Evolutionary conservation across 352 stramenopile genomes (phyloP).

Genomic region (Albugo laibachii): DNA sequence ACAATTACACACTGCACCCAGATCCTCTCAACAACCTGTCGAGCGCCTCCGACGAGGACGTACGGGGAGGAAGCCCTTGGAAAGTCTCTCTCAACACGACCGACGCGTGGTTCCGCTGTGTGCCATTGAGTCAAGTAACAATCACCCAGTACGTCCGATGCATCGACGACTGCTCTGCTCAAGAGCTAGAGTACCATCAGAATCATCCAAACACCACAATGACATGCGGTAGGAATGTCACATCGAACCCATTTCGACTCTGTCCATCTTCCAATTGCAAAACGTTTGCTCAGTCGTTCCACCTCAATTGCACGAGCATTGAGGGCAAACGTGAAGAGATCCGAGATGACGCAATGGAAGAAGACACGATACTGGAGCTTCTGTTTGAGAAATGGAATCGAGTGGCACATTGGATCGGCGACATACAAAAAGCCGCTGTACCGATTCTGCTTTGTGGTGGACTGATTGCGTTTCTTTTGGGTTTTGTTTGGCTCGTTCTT

Average conservation of each 20-base stretch:
- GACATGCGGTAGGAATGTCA: constrained; percentile 18
- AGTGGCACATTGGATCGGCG: constrained; percentile 50
- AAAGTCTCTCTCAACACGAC: constrained; percentile 37
- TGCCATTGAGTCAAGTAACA: constrained; percentile 36
- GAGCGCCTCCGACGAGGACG: constrained; percentile 21
- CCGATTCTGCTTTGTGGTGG: constrained; percentile 60
- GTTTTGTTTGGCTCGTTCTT: constrained; percentile 54
- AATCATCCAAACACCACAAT: constrained; percentile 4
- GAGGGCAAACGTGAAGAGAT: constrained; percentile 22
- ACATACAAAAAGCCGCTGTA: constrained; percentile 55
- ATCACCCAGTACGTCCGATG: constrained; percentile 24
- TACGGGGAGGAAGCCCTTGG: constrained; percentile 33
- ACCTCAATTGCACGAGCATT: constrained; percentile 28
- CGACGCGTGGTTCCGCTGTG: constrained; percentile 40
- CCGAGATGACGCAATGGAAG: constrained; percentile 17
- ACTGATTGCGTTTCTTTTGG: constrained; percentile 35
- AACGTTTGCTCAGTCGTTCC: constrained; percentile 15
- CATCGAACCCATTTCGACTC: constrained; percentile 25
- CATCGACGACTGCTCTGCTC: constrained; percentile 31
- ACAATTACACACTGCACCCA: constrained; percentile 19
- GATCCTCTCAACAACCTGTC: constrained; percentile 18
- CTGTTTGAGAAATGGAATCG: constrained; percentile 48
- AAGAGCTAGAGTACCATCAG: constrained; percentile 18
- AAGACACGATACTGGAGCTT: constrained; percentile 30
- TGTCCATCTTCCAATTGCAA: constrained; percentile 29